A percentile compares a stretch with the other conserved stretches of the same genome.
Conservation (phyloP, 2,329 filamentous ascomycete genomes). For the Pseudogymnoascus sp. region DNA sequence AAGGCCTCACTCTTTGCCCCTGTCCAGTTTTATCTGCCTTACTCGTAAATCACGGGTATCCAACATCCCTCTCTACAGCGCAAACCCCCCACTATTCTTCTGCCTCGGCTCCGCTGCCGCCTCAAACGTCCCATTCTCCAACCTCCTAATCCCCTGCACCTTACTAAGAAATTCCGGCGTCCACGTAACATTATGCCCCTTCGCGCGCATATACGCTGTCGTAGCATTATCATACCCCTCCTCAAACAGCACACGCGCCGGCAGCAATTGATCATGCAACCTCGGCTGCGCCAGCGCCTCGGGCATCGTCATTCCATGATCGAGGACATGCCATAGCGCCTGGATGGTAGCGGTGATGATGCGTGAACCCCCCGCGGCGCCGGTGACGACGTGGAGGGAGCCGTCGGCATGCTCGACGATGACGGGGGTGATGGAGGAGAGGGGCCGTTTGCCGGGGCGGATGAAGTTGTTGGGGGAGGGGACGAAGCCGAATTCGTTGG, state of each 20-base stretch:
- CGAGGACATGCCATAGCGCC: conserved; percentile 63
- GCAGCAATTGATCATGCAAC: conserved; percentile 75
- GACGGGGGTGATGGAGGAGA: conserved; percentile 74
- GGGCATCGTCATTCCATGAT: conserved; percentile 49
- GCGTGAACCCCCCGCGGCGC: conserved; percentile 71
- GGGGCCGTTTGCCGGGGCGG: conserved; percentile 68
- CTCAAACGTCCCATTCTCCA: conserved; percentile 63
- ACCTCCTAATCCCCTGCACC: conserved; percentile 60
- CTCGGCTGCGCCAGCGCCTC: conserved; percentile 59
- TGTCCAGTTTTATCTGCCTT: not conserved
- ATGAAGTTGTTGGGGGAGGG: conserved; percentile 77
- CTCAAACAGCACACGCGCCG: conserved; percentile 62
- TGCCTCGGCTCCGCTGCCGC: conserved; percentile 71
- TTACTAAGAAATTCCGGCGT: conserved; percentile 55
- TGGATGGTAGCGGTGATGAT: conserved; percentile 78
- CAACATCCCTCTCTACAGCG: not conserved
- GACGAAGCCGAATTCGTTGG: conserved; percentile 78
- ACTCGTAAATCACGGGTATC: not conserved
- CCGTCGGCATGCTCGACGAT: conserved; percentile 63
- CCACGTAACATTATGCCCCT: conserved; percentile 67
- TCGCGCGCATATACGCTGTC: conserved; percentile 50
- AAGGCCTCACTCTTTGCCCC: not conserved
- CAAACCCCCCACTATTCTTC: conserved; percentile 56
- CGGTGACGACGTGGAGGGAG: conserved; percentile 59
- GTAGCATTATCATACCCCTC: conserved; percentile 57